These are phyloP conservation scores for Dalbergia cochinchinensis DNA, from an alignment of 306 rosid species.

Conservation along the genomic window DNA sequence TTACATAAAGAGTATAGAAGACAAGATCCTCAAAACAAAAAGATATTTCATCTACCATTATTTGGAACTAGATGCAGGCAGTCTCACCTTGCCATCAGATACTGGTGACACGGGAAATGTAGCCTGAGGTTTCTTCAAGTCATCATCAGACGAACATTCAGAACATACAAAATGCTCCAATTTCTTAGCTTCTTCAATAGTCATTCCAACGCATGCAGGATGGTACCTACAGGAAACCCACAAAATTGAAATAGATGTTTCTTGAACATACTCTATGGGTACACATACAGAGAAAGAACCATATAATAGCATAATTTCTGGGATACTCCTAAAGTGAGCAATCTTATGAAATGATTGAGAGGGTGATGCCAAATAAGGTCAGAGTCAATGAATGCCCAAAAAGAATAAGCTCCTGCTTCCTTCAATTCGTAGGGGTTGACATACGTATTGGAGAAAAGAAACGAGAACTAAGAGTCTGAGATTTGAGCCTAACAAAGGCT, in stretches of 20 bases:
- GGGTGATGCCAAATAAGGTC: not conserved
- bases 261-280: constrained; percentile 35
- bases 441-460: constrained; percentile 10
- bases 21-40: too few relatives aligned
- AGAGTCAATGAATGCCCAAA: not conserved
- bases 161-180: constrained; percentile 84
- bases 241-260: constrained; percentile 41
- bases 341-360: constrained; percentile 8
- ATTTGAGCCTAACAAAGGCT: not conserved
- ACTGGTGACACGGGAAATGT: constrained; percentile 60
- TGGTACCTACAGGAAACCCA: constrained; percentile 76
- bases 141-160: constrained; percentile 84
- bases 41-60: not conserved
- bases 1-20: too few relatives aligned
- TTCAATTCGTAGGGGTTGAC: constrained; percentile 17
- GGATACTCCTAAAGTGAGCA: constrained; percentile 4
- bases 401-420: constrained; percentile 23
- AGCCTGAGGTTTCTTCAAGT: constrained; percentile 64
- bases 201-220: constrained; percentile 96
- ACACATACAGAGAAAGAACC: constrained; percentile 15
- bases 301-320: not conserved
- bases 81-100: constrained; percentile 72
- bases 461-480: constrained; percentile 1
- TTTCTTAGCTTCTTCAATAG: constrained; percentile 82
- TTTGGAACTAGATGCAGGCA: not conserved